Base-by-base conservation (phyloP, 139 green algal genomes). In the Pseudopediastrum boryanum region DNA sequence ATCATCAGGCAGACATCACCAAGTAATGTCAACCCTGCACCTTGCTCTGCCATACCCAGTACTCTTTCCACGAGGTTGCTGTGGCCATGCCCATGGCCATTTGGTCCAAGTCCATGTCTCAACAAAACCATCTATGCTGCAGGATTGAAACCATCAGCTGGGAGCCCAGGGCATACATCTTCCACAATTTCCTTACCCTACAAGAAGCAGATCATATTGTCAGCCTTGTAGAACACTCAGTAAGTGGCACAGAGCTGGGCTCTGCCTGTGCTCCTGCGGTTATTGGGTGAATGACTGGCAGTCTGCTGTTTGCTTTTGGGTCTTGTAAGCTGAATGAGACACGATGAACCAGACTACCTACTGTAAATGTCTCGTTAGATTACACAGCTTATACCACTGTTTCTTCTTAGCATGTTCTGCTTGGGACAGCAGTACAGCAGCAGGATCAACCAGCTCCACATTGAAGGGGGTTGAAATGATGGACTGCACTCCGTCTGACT, bases 121-220 rank as follows among this genome's bases (percentile, higher is more conserved):
- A 12, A 68, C 59, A 68, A 23, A n/a, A 25, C 59, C 62, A 71
- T 31, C 13, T 27, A 19, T 39, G 7, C 48, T 33, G 21, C 77
- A 78, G 77, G 77, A 56, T 83, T 56, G 77, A 83, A 31, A 77
- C 67, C 42, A 71, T 91, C 48, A 82, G 70, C 6, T 91, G 86
- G 86, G 73, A 73, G 36, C 86, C 86, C 0, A 69, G 86, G 0
- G 78, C 84, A 0, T 86, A 77, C 33, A 8, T 91, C 9, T 89
- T 77, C 56, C 86, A 89, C 75, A 80, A 83, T 56, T 87, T 90
- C 72, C 63, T 90, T 4, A 67, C 64, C 3, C 23, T 73, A 7
- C 74, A 84, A 10, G 87, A 91, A 64, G 75, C 71, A 9, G 72
- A 90, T 8, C 81, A 90, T 58, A 69, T 91, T 2, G 54, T 85